These are phyloP conservation scores for Claviceps humidiphila DNA, from an alignment of 2,329 filamentous ascomycete genomes.

Conservation along the genomic window DNA sequence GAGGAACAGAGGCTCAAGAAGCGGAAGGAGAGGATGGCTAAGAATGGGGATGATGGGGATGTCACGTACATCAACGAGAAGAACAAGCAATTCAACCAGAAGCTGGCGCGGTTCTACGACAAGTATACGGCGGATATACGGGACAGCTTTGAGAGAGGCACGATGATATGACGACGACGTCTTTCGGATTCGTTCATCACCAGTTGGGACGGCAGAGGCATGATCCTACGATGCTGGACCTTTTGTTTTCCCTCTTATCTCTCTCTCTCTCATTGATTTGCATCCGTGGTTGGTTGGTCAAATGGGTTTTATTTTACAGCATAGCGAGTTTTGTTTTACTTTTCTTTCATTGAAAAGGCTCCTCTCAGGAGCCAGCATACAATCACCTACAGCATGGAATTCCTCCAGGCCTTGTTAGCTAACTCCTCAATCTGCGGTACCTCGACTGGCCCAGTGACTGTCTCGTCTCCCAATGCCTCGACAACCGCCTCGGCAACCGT, in stretches of 20 bases:
- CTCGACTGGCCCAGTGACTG: constrained; percentile 62
- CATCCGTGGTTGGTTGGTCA: not conserved
- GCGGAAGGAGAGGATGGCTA: constrained; percentile 62
- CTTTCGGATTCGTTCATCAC: not conserved
- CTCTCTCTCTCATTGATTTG: not conserved
- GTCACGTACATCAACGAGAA: constrained; percentile 99
- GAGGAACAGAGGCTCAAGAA: constrained; percentile 82
- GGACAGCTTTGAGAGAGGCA: constrained; percentile 94
- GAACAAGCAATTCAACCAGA: constrained; percentile 99
- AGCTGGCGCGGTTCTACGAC: constrained; percentile 90
- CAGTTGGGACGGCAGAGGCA: no score
- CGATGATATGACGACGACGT: constrained; percentile 57
- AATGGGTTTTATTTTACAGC: constrained; percentile 17
- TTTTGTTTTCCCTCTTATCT: not conserved
- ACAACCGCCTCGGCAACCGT: constrained; percentile 79
- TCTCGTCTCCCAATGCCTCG: constrained; percentile 66
- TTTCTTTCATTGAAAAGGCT: not conserved
- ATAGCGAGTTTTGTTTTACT: constrained; percentile 12
- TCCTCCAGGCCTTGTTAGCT: constrained; percentile 75
- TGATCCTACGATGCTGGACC: not conserved
- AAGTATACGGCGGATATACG: constrained; percentile 96
- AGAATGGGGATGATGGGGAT: constrained; percentile 74
- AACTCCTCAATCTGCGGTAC: constrained; percentile 68
- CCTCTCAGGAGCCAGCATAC: not conserved
- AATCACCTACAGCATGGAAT: constrained; percentile 60